These are phyloP conservation scores for Beta corolliflora DNA, from an alignment of 179 eudicot species.

Conservation along the genomic window DNA sequence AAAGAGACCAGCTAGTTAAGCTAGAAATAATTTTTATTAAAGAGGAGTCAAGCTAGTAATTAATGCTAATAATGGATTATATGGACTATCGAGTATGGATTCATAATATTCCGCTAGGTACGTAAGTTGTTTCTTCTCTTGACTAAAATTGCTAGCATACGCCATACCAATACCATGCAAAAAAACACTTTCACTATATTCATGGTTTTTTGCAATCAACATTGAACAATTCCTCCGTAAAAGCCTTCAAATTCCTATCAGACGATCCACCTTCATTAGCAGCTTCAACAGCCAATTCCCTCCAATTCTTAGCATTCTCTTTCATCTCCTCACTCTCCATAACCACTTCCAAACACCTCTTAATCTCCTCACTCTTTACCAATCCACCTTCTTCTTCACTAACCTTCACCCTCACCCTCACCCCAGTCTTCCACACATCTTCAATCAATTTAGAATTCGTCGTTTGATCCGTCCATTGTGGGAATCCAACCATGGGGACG, in stretches of 20 bases:
- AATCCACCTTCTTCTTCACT: conserved; percentile 26
- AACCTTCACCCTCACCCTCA: conserved; percentile 25
- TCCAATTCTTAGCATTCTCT: conserved; percentile 33
- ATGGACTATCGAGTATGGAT: no score
- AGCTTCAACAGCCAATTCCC: conserved; percentile 31
- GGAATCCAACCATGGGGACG: conserved; percentile 43
- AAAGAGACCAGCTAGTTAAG: not conserved
- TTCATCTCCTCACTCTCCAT: conserved; percentile 24
- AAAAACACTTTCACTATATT: not conserved
- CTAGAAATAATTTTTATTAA: no score
- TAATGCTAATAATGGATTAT: no score
- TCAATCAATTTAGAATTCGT: conserved; percentile 47
- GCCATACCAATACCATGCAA: not conserved
- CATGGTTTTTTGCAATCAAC: not conserved
- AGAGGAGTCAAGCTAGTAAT: not conserved
- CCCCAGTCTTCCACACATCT: conserved; percentile 41
- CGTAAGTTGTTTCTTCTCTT: not conserved
- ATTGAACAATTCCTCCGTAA: conserved; percentile 11
- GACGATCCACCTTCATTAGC: conserved; percentile 37
- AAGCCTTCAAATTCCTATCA: conserved; percentile 28
- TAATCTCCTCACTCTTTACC: conserved; percentile 38
- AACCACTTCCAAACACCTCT: conserved; percentile 14
- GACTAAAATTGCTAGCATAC: not conserved
- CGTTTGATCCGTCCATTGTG: conserved; percentile 44
- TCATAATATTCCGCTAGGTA: not conserved